Conservation (phyloP, 129 eudicot species). For the Flaveria trinervia region DNA sequence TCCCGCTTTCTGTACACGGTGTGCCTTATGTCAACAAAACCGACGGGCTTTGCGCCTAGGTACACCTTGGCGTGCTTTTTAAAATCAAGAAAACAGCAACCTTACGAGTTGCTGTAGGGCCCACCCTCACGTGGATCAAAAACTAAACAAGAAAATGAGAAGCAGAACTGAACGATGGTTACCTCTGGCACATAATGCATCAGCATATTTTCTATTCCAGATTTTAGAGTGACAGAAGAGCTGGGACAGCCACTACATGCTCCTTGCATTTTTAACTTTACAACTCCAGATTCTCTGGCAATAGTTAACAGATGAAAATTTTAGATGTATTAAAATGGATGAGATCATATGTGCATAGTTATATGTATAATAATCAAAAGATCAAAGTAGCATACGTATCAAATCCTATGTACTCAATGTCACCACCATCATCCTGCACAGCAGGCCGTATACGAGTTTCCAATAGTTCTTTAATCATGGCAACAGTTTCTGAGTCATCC, state of each 20-base stretch:
- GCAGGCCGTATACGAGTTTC: conserved; percentile 98
- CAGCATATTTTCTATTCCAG: conserved; percentile 97
- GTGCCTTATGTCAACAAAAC: too few relatives aligned
- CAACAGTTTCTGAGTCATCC: conserved; percentile 98
- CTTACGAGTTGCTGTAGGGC: too few relatives aligned
- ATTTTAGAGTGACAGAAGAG: conserved; percentile 93
- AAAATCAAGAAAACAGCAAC: too few relatives aligned
- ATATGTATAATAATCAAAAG: neutral
- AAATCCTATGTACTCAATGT: conserved; percentile 86
- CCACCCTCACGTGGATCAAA: neutral
- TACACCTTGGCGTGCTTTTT: too few relatives aligned
- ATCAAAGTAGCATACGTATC: conserved; percentile 55
- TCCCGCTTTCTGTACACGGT: too few relatives aligned
- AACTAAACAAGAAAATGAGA: neutral
- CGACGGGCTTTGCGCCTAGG: too few relatives aligned
- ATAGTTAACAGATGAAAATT: neutral
- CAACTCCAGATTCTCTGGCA: conserved; percentile 78
- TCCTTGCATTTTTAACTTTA: conserved; percentile 96
- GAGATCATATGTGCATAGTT: neutral
- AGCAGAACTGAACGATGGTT: conserved; percentile 7
- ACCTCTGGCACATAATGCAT: conserved; percentile 99
- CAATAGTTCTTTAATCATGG: conserved; percentile 93
- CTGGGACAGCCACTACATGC: conserved; percentile 99
- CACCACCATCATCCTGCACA: conserved; percentile 99
- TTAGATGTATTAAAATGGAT: neutral